A percentile compares a stretch with the other conserved stretches of the same genome.
Conservation (phyloP, 2,329 filamentous ascomycete genomes). For the Nemania sp. region DNA sequence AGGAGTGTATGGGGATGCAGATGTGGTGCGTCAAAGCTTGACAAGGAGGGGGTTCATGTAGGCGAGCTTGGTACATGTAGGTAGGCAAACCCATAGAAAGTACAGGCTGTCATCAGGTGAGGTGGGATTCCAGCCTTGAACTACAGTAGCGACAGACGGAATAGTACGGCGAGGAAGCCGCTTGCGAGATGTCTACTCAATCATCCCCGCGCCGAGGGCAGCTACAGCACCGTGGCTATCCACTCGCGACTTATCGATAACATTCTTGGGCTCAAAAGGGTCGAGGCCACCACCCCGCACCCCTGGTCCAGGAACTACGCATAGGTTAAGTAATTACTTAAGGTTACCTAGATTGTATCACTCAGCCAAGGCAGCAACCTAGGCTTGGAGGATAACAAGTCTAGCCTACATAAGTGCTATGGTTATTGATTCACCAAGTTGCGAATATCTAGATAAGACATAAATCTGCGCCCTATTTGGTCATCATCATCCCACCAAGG, state of each 20-base stretch:
- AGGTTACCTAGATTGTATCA: too few relatives aligned
- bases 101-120: conserved; percentile 10
- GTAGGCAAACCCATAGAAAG: not conserved
- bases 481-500: too few relatives aligned
- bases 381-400: too few relatives aligned
- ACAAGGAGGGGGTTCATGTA: conserved; percentile 11
- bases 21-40: conserved; percentile 1
- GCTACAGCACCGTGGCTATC: not conserved
- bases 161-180: conserved; percentile 1
- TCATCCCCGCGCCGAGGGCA: conserved; percentile 9
- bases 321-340: too few relatives aligned
- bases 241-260: conserved; percentile 13
- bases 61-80: not conserved
- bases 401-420: too few relatives aligned
- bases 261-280: too few relatives aligned
- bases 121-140: conserved; percentile 11
- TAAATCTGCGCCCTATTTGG: too few relatives aligned
- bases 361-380: too few relatives aligned
- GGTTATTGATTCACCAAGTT: too few relatives aligned
- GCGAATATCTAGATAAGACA: too few relatives aligned
- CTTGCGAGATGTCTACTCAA: conserved; percentile 4
- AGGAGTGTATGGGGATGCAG: conserved; percentile 8
- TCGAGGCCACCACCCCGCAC: too few relatives aligned
- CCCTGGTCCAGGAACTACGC: too few relatives aligned
- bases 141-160: conserved; percentile 4